Base-by-base conservation (phyloP, 148 eudicot genomes). In the Mesembryanthemum crystallinum region DNA sequence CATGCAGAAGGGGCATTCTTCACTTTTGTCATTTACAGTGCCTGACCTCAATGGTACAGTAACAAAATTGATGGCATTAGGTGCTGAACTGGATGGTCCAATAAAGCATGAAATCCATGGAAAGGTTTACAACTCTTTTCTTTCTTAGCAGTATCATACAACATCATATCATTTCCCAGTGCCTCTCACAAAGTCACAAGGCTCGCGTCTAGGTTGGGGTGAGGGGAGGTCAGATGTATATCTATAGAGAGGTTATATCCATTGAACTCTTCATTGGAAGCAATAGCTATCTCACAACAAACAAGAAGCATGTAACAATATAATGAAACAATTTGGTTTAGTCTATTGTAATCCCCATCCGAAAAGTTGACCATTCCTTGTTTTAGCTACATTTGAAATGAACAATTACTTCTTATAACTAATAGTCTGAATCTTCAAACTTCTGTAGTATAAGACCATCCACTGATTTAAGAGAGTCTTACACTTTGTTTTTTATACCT, bases 81-180 rank as follows among this genome's bases (percentile, higher is more conserved):
- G 98, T 33, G 98, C 93, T 23, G 91, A 88, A 78, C 74, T 94
- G 69, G 98, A 91, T 81, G 98, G 97, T 55, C 89, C 93, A 15
- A 87, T 90, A 73, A 94, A 91, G 69, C 82, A 91, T 71, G 95
- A 94, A 81, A 81, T 88, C 77, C 89, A 94, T 84, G 98, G 98
- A 54, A 91, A 94, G 95, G 93, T 91, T 71, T 71, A 51, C 39
- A 21, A 18, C 39, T 62, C 13, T 54, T 24, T 45, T 52, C 45
- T 27, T 35, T 42, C 45, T 13, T 4, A 67, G 30, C 23, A 54
- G 0, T 52, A 7, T 17, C 55, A 51, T 51, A 51, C 21, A 1
- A 45, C 6, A 35, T 35, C 39, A 35, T 35, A 35, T 35, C 51
- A 45, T 14, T 2, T 45, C 51, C 15, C 5, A 35, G 39, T 35